Conservation (phyloP, 2,329 filamentous ascomycete genomes). For the Nectriaceae sp. region DNA sequence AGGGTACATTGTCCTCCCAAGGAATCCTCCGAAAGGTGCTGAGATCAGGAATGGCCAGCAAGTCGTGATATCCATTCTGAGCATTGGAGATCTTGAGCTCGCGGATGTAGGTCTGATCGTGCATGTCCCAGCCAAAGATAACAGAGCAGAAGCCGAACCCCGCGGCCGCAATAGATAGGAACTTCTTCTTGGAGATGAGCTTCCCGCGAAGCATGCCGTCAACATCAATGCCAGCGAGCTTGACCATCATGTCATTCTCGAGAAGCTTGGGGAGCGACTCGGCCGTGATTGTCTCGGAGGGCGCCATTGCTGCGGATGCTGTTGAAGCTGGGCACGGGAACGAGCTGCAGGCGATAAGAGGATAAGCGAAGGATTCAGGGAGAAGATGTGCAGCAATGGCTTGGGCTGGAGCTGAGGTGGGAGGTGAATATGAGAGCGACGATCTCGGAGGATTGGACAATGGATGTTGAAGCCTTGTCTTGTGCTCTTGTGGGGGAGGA, state of each 20-base stretch:
- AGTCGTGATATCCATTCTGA: conserved; percentile 84
- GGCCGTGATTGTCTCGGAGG: conserved; percentile 50
- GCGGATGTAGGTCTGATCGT: conserved; percentile 84
- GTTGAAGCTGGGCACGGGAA: conserved; percentile 4
- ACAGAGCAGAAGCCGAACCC: conserved; percentile 95
- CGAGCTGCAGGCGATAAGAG: neutral
- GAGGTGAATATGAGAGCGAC: neutral
- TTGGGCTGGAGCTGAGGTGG: neutral
- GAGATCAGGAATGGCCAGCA: conserved; percentile 81
- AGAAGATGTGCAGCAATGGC: neutral
- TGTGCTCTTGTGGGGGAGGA: neutral
- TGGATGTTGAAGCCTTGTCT: neutral
- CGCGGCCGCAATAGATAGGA: conserved; percentile 75
- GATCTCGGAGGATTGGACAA: neutral
- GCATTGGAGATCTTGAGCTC: conserved; percentile 88
- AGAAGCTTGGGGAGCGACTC: conserved; percentile 69
- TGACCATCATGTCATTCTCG: conserved; percentile 74
- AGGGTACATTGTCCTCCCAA: conserved; percentile 85
- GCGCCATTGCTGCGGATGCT: conserved; percentile 27
- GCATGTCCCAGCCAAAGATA: conserved; percentile 97
- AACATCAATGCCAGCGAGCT: conserved; percentile 84
- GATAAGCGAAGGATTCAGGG: neutral
- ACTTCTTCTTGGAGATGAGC: conserved; percentile 90
- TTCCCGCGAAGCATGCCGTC: conserved; percentile 89
- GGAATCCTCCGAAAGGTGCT: conserved; percentile 79